Conservation (phyloP, 345 rosid species). For the Populus ilicifolia region DNA sequence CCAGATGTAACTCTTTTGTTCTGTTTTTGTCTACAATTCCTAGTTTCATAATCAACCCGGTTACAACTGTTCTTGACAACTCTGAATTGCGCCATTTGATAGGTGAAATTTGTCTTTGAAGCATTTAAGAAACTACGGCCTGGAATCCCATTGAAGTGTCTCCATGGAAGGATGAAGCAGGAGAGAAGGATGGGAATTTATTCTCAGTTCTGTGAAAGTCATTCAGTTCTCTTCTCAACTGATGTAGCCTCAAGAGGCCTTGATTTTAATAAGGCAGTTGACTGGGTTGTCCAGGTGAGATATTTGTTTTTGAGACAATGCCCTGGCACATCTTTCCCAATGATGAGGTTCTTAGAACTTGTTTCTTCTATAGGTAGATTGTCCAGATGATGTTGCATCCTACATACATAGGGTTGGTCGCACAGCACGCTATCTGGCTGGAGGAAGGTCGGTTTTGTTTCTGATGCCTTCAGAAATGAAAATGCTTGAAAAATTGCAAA, state of each 20-base stretch:
- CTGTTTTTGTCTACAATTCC: not conserved
- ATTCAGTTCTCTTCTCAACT: constrained; percentile 82
- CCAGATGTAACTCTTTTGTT: not conserved
- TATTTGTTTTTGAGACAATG: constrained; percentile 9
- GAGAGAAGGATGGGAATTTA: constrained; percentile 77
- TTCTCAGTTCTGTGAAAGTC: constrained; percentile 70
- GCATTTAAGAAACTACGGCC: constrained; percentile 93
- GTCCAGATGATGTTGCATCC: constrained; percentile 90
- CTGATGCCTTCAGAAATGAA: constrained; percentile 82
- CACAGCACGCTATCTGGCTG: constrained; percentile 74
- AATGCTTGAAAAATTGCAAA: constrained; percentile 81
- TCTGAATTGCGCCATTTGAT: constrained; percentile 2
- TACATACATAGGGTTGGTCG: constrained; percentile 98
- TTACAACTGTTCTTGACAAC: not conserved
- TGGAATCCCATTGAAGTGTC: constrained; percentile 88
- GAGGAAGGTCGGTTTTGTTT: constrained; percentile 80
- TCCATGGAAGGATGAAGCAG: constrained; percentile 97
- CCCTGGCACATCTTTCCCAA: not conserved
- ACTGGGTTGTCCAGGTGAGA: constrained; percentile 95
- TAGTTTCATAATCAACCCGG: not conserved
- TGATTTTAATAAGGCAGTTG: constrained; percentile 87
- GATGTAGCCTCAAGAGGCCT: constrained; percentile 97
- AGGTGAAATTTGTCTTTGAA: constrained; percentile 93
- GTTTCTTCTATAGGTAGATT: constrained; percentile 56
- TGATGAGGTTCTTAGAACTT: constrained; percentile 10